Percentiles rank a stretch among this genome's conserved stretches.
phyloP scores from a whole-genome alignment of 495 filamentous ascomycete species.

The Penicillium atrosanguineum region DNA sequence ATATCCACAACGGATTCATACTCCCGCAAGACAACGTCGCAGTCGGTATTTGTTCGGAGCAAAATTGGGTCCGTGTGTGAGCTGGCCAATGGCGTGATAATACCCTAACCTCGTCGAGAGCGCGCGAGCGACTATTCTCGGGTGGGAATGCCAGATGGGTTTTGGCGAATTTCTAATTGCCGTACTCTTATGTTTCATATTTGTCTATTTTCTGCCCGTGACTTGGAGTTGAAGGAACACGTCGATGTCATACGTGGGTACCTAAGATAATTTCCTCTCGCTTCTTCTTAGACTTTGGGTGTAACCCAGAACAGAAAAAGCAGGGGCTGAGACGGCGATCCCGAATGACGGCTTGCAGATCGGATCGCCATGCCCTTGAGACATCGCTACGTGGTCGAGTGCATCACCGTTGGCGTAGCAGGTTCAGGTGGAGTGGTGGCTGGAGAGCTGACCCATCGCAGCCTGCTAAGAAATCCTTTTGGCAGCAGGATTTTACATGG shows the following conservation, averaged over 20 bases:
- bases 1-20: background rate
- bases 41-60: conserved; percentile 34
- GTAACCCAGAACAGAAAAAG: conserved; percentile 20
- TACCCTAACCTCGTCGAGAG: conserved; percentile 4
- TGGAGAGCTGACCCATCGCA: conserved; percentile 8
- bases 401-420: conserved; percentile 22
- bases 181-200: background rate
- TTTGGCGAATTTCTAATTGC: background rate
- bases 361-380: conserved; percentile 37
- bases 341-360: conserved; percentile 37
- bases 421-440: conserved; percentile 7
- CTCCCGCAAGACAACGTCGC: conserved; percentile 8
- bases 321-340: conserved; percentile 26
- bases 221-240: background rate
- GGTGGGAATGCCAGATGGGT: conserved; percentile 17
- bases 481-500: background rate
- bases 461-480: conserved; percentile 11
- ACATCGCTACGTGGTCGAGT: conserved; percentile 31
- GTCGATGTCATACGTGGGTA: no score
- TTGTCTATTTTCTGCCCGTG: background rate
- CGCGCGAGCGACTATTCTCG: conserved; percentile 13
- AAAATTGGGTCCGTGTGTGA: conserved; percentile 21
- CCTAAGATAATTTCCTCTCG: background rate
- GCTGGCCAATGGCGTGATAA: conserved; percentile 16
- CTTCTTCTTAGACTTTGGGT: conserved; percentile 5